Conservation (phyloP, 192 early-diverging fungal species). For the Podila horticola region DNA sequence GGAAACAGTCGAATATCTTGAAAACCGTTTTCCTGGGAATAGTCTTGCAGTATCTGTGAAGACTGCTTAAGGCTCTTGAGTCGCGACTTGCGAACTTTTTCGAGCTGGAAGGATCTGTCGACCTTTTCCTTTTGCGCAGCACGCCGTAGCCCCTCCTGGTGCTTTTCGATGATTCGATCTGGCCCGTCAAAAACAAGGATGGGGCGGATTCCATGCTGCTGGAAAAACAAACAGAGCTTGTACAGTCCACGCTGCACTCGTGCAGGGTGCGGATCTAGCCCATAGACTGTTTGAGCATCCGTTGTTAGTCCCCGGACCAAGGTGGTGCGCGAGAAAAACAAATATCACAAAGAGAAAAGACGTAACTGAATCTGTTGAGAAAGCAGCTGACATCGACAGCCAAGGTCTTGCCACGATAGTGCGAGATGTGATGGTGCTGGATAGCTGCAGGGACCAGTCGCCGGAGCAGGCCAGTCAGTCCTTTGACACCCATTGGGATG, state of each 20-base stretch:
- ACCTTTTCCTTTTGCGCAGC: slow-evolving; percentile 33
- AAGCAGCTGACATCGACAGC: slow-evolving; percentile 68
- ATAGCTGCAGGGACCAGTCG: slow-evolving; percentile 61
- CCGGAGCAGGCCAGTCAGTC: slow-evolving; percentile 61
- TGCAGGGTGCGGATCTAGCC: slow-evolving; percentile 46
- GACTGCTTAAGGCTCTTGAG: slow-evolving; percentile 28
- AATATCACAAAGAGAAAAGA: too few species aligned
- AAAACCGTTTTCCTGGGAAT: not conserved
- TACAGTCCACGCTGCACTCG: slow-evolving; percentile 72
- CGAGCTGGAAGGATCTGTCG: slow-evolving; percentile 44
- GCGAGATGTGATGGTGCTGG: slow-evolving; percentile 34
- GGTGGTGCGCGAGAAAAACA: not conserved
- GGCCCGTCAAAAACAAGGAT: slow-evolving; percentile 79
- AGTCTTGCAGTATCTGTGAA: slow-evolving; percentile 9
- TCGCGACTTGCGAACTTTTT: slow-evolving; percentile 45
- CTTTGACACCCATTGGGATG: slow-evolving; percentile 64
- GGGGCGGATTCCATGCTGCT: slow-evolving; percentile 63
- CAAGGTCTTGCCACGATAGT: slow-evolving; percentile 55
- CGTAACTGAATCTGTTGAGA: slow-evolving; percentile 64
- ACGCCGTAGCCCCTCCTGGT: slow-evolving; percentile 54
- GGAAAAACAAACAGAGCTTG: slow-evolving; percentile 58
- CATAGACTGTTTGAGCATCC: slow-evolving; percentile 33
- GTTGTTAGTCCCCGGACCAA: too few species aligned
- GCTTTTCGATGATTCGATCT: slow-evolving; percentile 61
- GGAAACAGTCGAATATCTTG: not conserved